Evolutionary conservation across 2,329 filamentous ascomycete species (phyloP).

Genomic region (Colletotrichum sp.): DNA sequence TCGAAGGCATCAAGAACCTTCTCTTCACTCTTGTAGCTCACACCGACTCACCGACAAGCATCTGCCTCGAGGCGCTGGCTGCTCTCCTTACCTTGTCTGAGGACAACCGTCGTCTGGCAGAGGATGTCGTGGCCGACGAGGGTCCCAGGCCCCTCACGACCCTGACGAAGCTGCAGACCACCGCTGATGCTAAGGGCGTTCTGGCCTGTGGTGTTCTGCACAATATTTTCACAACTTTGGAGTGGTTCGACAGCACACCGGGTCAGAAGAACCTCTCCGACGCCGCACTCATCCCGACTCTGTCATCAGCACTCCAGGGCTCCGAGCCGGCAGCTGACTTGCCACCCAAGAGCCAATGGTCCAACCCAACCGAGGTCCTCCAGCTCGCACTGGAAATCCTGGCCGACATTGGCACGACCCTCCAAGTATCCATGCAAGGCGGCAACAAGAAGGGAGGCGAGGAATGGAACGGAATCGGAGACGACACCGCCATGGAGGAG

Average conservation of each 20-base stretch:
- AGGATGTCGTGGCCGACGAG: conserved; percentile 57
- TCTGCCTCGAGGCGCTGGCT: conserved; percentile 54
- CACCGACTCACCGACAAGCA: conserved; percentile 42
- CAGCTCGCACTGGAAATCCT: conserved; percentile 66
- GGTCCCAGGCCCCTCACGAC: conserved; percentile 51
- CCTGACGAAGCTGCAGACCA: conserved; percentile 52
- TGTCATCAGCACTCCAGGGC: conserved; percentile 44
- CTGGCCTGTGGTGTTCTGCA: conserved; percentile 67
- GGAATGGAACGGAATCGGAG: conserved; percentile 42
- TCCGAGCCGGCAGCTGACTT: conserved; percentile 28
- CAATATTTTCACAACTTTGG: conserved; percentile 61
- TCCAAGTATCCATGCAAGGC: conserved; percentile 56
- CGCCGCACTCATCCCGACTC: conserved; percentile 51
- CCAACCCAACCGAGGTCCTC: conserved; percentile 49
- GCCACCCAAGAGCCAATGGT: conserved; percentile 37
- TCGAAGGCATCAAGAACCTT: conserved; percentile 54
- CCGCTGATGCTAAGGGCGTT: conserved; percentile 54
- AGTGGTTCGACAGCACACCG: conserved; percentile 57
- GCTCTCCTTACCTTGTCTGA: conserved; percentile 65
- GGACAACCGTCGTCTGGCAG: conserved; percentile 59
- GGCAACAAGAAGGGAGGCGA: conserved; percentile 36
- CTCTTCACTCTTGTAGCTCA: conserved; percentile 57
- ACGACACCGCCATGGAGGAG: conserved; percentile 43
- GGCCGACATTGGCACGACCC: conserved; percentile 66
- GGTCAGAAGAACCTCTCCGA: conserved; percentile 55